These are phyloP conservation scores for Penicillium psychrosexuale DNA, from an alignment of 2,329 filamentous ascomycete species.

Conservation along the genomic window DNA sequence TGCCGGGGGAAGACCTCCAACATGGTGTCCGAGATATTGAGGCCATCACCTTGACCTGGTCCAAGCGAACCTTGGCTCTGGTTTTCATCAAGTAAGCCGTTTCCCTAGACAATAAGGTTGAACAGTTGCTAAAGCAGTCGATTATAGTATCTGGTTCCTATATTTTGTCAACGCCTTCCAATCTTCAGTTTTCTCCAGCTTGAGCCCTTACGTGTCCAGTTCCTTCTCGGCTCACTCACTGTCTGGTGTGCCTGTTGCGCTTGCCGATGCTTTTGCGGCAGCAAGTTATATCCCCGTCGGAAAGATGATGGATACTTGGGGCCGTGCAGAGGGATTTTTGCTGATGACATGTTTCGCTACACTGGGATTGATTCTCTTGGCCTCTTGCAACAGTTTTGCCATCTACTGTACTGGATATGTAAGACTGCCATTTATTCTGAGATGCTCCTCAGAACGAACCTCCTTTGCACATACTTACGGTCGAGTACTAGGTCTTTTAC, in stretches of 20 bases:
- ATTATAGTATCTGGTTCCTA: constrained; percentile 33
- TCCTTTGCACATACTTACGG: not conserved
- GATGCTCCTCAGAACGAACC: fast-evolving
- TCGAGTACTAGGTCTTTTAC: constrained; percentile 49
- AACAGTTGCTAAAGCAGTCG: not conserved
- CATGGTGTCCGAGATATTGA: constrained; percentile 45
- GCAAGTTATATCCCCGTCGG: constrained; percentile 56
- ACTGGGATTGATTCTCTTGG: constrained; percentile 56
- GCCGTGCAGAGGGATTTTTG: constrained; percentile 54
- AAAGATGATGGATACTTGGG: constrained; percentile 59
- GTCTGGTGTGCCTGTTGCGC: constrained; percentile 50
- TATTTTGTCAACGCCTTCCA: constrained; percentile 38
- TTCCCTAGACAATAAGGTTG: not conserved
- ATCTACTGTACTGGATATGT: constrained; percentile 58
- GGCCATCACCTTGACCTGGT: constrained; percentile 46
- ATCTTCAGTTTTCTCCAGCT: constrained; percentile 29
- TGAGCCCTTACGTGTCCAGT: constrained; percentile 49
- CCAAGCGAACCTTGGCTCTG: constrained; percentile 26
- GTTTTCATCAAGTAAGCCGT: constrained; percentile 4
- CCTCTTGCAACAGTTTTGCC: constrained; percentile 55
- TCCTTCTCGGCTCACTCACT: constrained; percentile 51
- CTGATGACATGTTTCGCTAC: constrained; percentile 46
- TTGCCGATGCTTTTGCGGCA: constrained; percentile 53
- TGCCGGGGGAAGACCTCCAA: constrained; percentile 18
- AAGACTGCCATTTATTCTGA: not conserved